These are phyloP conservation scores for Calonectria pseudoreteaudii DNA, from an alignment of 2,329 filamentous ascomycete genomes.

Conservation along the genomic window DNA sequence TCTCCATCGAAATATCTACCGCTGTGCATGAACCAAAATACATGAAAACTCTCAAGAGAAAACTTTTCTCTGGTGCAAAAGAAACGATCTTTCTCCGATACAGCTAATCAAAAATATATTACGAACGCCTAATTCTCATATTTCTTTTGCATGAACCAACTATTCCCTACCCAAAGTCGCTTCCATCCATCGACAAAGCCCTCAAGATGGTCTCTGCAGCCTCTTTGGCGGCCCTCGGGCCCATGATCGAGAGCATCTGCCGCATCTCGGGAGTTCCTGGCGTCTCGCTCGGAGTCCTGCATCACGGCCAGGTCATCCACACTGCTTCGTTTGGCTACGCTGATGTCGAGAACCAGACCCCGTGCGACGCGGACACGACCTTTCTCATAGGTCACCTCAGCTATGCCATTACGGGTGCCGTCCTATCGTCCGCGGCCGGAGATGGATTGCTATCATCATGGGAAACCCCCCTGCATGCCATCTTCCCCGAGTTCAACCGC, in stretches of 20 bases:
- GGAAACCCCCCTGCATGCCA: neutral
- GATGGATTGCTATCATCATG: neutral
- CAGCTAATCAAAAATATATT: too few relatives aligned
- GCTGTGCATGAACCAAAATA: too few relatives aligned
- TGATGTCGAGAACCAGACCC: neutral
- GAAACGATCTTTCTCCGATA: too few relatives aligned
- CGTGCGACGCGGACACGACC: neutral
- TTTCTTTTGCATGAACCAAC: too few relatives aligned
- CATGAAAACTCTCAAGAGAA: too few relatives aligned
- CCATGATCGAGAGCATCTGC: constrained; percentile 3
- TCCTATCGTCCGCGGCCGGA: neutral
- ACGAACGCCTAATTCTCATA: too few relatives aligned
- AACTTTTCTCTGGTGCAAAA: too few relatives aligned
- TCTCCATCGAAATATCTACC: too few relatives aligned
- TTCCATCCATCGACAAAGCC: neutral
- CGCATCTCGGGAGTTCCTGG: constrained; percentile 9
- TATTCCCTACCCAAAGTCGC: neutral
- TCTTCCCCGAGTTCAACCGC: neutral
- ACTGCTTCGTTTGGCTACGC: neutral
- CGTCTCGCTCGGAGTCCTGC: constrained; percentile 6
- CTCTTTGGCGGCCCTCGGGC: neutral
- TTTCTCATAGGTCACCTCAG: neutral
- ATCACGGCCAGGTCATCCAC: constrained; percentile 4
- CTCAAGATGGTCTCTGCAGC: neutral
- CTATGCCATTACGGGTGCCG: neutral